These are phyloP conservation scores for Psophocarpus tetragonolobus DNA, from an alignment of 306 rosid species.

Conservation along the genomic window DNA sequence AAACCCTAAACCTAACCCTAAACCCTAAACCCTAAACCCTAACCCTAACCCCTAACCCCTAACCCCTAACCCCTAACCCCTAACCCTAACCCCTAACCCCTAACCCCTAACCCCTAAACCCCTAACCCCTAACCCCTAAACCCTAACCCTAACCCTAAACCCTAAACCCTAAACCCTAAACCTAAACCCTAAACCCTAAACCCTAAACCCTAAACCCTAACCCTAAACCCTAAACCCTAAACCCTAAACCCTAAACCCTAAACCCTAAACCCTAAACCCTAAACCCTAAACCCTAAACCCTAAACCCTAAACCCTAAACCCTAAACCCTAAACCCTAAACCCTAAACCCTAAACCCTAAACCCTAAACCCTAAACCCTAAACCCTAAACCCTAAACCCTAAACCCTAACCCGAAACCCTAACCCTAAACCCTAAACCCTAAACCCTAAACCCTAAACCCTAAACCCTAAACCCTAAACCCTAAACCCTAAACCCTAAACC, in stretches of 20 bases:
- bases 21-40: not conserved
- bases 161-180: not conserved
- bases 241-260: not conserved
- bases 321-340: not conserved
- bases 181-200: not conserved
- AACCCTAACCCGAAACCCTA: no score
- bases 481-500: no score
- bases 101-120: no score
- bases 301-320: not conserved
- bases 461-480: no score
- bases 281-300: not conserved
- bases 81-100: not conserved
- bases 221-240: not conserved
- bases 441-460: no score
- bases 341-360: not conserved
- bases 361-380: not conserved
- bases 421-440: no score
- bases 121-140: not conserved
- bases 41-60: not conserved
- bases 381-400: not conserved
- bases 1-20: not conserved
- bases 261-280: not conserved
- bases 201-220: not conserved
- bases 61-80: not conserved
- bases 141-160: not conserved